Evolutionary conservation across 768 basidiomycete species (phyloP).

Genomic region (Termitomyces sp.): DNA sequence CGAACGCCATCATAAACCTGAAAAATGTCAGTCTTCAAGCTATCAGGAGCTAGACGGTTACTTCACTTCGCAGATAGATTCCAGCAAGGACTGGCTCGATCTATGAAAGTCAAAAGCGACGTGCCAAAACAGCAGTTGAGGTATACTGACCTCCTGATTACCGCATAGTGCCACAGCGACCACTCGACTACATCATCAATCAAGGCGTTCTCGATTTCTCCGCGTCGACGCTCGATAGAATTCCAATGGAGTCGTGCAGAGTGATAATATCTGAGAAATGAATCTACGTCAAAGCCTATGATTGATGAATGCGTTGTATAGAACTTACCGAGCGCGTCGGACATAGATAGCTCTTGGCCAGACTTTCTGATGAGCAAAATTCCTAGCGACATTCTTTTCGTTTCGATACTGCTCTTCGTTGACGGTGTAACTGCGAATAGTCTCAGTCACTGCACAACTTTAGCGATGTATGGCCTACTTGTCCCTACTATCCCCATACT

Average conservation of each 20-base stretch:
- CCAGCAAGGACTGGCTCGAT: constrained; percentile 42
- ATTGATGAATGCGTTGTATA: neutral
- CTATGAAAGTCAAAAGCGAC: constrained; percentile 23
- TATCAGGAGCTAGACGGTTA: neutral
- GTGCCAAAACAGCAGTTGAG: neutral
- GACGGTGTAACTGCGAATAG: constrained; percentile 39
- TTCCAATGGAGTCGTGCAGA: constrained; percentile 68
- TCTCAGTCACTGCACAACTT: neutral
- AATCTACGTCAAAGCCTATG: neutral
- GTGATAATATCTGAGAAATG: constrained; percentile 48
- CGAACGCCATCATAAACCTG: constrained; percentile 68
- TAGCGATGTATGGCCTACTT: constrained; percentile 19
- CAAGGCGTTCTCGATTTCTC: constrained; percentile 51
- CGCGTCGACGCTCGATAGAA: constrained; percentile 60
- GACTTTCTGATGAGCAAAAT: constrained; percentile 63
- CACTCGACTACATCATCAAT: constrained; percentile 72
- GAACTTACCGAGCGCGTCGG: constrained; percentile 51
- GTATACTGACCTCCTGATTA: constrained; percentile 37
- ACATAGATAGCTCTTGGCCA: constrained; percentile 74
- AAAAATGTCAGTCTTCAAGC: neutral
- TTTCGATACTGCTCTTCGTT: constrained; percentile 51
- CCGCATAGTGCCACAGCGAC: constrained; percentile 74
- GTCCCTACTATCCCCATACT: constrained; percentile 70
- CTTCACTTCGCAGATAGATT: constrained; percentile 45
- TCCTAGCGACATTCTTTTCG: constrained; percentile 63